Evolutionary conservation across 106 monocot genomes (phyloP).

Genomic region (Dendrobium officinale): DNA sequence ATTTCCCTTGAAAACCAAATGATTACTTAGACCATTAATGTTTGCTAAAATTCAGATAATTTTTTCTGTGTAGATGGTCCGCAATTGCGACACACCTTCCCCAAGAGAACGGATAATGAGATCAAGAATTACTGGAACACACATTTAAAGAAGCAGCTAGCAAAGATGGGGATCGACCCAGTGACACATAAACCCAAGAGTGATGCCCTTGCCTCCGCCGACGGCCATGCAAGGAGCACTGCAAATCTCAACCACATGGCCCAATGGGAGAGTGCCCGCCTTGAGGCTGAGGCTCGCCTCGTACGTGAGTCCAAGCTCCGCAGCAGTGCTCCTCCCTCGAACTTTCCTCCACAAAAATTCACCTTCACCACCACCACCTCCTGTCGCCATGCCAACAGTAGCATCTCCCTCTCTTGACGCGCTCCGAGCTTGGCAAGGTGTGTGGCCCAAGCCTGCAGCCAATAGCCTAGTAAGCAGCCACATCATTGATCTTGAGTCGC

Average conservation of each 20-base stretch:
- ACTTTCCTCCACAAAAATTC: background rate
- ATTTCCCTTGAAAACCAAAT: too few species aligned
- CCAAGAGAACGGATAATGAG: slow-evolving; percentile 80
- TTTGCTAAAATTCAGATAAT: background rate
- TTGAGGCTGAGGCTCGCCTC: slow-evolving; percentile 75
- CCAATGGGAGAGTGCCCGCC: slow-evolving; percentile 83
- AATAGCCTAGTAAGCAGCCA: background rate
- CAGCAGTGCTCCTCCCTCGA: background rate
- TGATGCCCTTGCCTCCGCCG: slow-evolving; percentile 13
- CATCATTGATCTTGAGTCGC: slow-evolving; percentile 41
- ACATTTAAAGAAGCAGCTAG: slow-evolving; percentile 64
- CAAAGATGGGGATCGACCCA: slow-evolving; percentile 84
- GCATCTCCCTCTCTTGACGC: slow-evolving; percentile 15
- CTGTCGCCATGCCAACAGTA: background rate
- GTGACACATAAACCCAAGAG: slow-evolving; percentile 59
- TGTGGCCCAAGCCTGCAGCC: slow-evolving; percentile 3
- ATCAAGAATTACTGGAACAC: slow-evolving; percentile 94
- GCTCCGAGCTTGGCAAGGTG: slow-evolving; percentile 28
- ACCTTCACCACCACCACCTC: slow-evolving; percentile 1
- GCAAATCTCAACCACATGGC: slow-evolving; percentile 76
- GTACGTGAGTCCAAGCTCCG: slow-evolving; percentile 39
- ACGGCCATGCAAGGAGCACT: slow-evolving; percentile 12
- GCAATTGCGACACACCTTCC: slow-evolving; percentile 75
- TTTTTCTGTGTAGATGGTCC: slow-evolving; percentile 43
- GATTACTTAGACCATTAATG: too few species aligned